Evolutionary conservation across 2,329 filamentous ascomycete genomes (phyloP).

Genomic region (Fusarium oligoseptatum): DNA sequence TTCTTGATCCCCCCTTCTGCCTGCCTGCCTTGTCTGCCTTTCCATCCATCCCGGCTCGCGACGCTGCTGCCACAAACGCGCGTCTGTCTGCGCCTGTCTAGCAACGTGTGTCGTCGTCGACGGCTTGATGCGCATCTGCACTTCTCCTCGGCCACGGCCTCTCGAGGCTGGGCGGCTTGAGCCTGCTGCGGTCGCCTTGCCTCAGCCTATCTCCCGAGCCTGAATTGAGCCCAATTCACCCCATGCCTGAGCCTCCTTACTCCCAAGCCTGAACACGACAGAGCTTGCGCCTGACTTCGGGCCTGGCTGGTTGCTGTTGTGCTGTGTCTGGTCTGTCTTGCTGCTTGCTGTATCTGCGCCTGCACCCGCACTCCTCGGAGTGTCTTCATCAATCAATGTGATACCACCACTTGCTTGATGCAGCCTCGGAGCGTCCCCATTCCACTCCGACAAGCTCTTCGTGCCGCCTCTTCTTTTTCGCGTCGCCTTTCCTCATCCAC

Average conservation of each 20-base stretch:
- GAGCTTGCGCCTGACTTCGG: slow-evolving; percentile 28
- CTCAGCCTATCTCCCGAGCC: slow-evolving; percentile 29
- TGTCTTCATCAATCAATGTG: slow-evolving; percentile 52
- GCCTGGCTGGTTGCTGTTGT: slow-evolving; percentile 16
- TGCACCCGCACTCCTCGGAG: slow-evolving; percentile 47
- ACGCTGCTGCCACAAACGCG: slow-evolving; percentile 27
- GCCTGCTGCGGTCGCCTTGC: slow-evolving; percentile 32
- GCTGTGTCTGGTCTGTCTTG: slow-evolving; percentile 35
- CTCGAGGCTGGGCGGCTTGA: slow-evolving; percentile 35
- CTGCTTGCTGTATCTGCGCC: slow-evolving; percentile 36
- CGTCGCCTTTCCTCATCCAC: slow-evolving; percentile 50
- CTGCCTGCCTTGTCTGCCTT: not conserved
- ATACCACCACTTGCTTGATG: slow-evolving; percentile 52
- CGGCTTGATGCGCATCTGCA: slow-evolving; percentile 4
- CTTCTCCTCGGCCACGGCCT: slow-evolving; percentile 19
- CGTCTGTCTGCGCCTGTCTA: slow-evolving; percentile 31
- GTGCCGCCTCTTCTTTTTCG: slow-evolving; percentile 47
- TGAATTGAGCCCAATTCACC: slow-evolving; percentile 37
- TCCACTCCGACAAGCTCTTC: slow-evolving; percentile 48
- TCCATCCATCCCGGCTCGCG: not conserved
- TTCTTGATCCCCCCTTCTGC: slow-evolving; percentile 26
- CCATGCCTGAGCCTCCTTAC: slow-evolving; percentile 35
- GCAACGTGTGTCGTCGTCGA: slow-evolving; percentile 36
- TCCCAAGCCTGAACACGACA: slow-evolving; percentile 30
- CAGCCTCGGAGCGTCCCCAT: slow-evolving; percentile 50